Evolutionary conservation across 2,329 filamentous ascomycete species (phyloP), one percentile per base, ranked within the genome.

Genomic region (Eutypella sp.): DNA sequence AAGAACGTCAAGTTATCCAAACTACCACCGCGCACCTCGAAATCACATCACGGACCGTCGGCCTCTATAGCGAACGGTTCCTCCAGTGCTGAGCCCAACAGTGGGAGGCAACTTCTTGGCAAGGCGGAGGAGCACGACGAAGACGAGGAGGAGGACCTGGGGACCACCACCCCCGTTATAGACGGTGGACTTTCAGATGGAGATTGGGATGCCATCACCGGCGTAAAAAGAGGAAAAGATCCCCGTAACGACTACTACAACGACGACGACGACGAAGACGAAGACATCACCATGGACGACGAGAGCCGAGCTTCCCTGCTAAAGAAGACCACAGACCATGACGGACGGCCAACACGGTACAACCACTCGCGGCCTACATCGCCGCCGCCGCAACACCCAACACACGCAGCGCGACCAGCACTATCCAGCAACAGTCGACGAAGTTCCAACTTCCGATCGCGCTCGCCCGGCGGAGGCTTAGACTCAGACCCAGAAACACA

Each of bases 391-490:
- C 48, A 54, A 7, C 50, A 52, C 60, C 40, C 60, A 70, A 42
- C 47, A 41, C 42, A 53, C 56, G 54, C 70, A 31, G 51, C 61
- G n/a, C 54, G 58, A 24, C 60, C 64, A 39, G 67, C 71, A 15
- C 55, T 60, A 20, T 67, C 78, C 50, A 70, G 72, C 37, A n/a
- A n/a, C n/a, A n/a, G n/a, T n/a, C n/a, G n/a, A n/a, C 74, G 81
- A 46, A 73, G 79, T 46, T 85, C 83, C 36, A 85, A 85, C 11
- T 83, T 95, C 69, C 82, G 86, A 59, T 90, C 89, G 61, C 77
- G 81, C 57, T 91, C 86, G 61, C 87, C 89, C n/a, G 78, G n/a
- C n/a, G n/a, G n/a, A n/a, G n/a, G n/a, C n/a, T n/a, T n/a, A n/a
- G n/a, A n/a, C n/a, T n/a, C n/a, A n/a, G n/a, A n/a, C n/a, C n/a